A percentile compares a stretch with the other conserved stretches of the same genome.
These are phyloP conservation scores for Lactifluus volemus DNA, from an alignment of 768 basidiomycete genomes.

Conservation along the genomic window DNA sequence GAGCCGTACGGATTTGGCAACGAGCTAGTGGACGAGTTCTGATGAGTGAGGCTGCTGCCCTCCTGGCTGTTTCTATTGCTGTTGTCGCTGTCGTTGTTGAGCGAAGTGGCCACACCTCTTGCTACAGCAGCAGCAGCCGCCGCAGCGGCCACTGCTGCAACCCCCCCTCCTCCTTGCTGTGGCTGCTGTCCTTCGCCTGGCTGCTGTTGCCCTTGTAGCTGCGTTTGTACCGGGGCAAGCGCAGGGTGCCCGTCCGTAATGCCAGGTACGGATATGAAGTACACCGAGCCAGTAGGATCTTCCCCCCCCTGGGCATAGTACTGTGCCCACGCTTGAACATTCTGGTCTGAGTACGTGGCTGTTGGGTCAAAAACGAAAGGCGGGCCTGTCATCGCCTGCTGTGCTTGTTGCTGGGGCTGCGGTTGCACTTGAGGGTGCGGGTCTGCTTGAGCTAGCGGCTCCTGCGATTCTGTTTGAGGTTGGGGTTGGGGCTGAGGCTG, in stretches of 20 bases:
- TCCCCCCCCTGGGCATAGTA: conserved; percentile 77
- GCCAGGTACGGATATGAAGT: conserved; percentile 73
- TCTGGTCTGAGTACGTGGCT: conserved; percentile 63
- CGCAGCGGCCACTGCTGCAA: too few species aligned
- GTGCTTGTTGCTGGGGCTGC: conserved; percentile 26
- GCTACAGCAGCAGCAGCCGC: too few species aligned
- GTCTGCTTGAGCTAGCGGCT: conserved; percentile 27
- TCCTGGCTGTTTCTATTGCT: neutral
- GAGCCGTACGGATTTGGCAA: conserved; percentile 13
- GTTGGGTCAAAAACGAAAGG: conserved; percentile 55
- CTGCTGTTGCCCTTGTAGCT: neutral
- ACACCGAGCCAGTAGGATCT: conserved; percentile 67
- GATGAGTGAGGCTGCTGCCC: neutral
- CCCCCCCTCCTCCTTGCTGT: neutral
- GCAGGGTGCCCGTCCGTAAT: conserved; percentile 37
- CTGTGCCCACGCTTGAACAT: conserved; percentile 80
- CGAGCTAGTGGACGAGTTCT: neutral
- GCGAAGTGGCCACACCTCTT: too few species aligned
- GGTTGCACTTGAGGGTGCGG: conserved; percentile 14
- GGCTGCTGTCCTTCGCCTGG: neutral
- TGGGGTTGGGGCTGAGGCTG: conserved; percentile 18
- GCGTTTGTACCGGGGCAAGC: neutral
- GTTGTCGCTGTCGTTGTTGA: neutral
- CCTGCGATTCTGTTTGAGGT: conserved; percentile 18
- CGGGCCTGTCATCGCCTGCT: conserved; percentile 28